phyloP scores from a whole-genome alignment of 1,139 yeast species.

The Debaryomyces sp. region DNA sequence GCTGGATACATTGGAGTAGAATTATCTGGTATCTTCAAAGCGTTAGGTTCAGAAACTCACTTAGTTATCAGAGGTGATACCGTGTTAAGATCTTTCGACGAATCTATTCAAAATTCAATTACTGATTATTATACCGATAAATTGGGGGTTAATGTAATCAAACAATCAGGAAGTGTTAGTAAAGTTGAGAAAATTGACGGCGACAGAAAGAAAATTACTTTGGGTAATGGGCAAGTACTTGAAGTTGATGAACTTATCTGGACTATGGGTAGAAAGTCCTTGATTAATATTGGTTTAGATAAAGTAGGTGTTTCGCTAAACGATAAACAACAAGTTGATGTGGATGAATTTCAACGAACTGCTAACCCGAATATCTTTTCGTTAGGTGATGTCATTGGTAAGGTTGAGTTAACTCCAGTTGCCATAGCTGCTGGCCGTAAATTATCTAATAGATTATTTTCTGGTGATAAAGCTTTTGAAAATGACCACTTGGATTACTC shows the following conservation, averaged over 20 bases:
- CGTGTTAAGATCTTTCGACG: conserved; percentile 86
- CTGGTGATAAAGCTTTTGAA: conserved; percentile 70
- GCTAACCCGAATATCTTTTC: conserved; percentile 73
- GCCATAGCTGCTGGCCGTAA: conserved; percentile 99
- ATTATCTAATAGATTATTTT: conserved; percentile 83
- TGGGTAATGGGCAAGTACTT: conserved; percentile 55
- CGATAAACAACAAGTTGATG: conserved; percentile 60
- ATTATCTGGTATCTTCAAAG: conserved; percentile 89
- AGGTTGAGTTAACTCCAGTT: conserved; percentile 93
- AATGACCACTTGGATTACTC: conserved; percentile 76
- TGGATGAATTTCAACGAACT: conserved; percentile 88
- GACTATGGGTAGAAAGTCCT: conserved; percentile 91
- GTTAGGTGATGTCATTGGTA: conserved; percentile 91
- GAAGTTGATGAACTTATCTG: conserved; percentile 84
- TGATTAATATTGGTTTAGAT: conserved; percentile 74
- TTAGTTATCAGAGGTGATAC: conserved; percentile 89
- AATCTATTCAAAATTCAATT: conserved; percentile 72
- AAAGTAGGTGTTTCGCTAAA: conserved; percentile 70
- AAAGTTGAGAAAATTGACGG: conserved; percentile 61
- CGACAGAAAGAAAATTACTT: conserved; percentile 64
- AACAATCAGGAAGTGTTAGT: conserved; percentile 56
- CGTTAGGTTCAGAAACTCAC: conserved; percentile 86
- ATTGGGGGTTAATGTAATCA: conserved; percentile 77
- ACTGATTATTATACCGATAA: conserved; percentile 78
- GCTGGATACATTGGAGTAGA: conserved; percentile 98